These are phyloP conservation scores for Saccharomyces paradoxus DNA, from an alignment of 805 yeast species.

Conservation along the genomic window DNA sequence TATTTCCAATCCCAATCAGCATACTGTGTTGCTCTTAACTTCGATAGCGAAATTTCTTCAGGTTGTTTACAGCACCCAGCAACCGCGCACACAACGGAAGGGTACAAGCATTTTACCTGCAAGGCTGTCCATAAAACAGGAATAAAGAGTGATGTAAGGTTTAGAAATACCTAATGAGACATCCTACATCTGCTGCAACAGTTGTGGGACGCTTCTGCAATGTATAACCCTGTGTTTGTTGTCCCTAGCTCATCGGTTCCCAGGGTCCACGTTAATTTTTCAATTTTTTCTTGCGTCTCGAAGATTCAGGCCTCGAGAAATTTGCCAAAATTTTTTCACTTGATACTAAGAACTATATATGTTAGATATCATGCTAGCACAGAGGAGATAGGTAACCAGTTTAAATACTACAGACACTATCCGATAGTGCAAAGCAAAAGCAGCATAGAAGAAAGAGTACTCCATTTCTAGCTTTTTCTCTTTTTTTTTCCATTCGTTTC, in stretches of 20 bases:
- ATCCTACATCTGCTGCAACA: neutral
- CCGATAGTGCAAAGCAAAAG: neutral
- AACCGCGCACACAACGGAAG: neutral
- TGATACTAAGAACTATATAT: neutral
- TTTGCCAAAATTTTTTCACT: neutral
- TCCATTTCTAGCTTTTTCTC: neutral
- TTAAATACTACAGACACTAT: neutral
- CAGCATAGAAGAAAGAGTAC: neutral
- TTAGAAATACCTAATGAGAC: neutral
- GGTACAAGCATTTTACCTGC: neutral
- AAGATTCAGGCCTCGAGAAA: neutral
- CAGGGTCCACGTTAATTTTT: neutral
- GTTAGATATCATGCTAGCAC: neutral
- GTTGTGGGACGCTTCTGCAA: neutral
- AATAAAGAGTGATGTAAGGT: neutral
- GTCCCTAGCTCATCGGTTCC: neutral
- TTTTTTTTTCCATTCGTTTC: neutral
- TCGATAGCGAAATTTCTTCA: neutral
- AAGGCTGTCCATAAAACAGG: neutral
- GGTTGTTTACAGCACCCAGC: neutral
- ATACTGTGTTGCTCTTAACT: neutral
- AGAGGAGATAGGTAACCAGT: neutral
- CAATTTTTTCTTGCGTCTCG: neutral
- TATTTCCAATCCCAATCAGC: neutral
- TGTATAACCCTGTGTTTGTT: neutral